Evolutionary conservation across 495 filamentous ascomycete species (phyloP).

Genomic region (Penicillium macrosclerotiorum): DNA sequence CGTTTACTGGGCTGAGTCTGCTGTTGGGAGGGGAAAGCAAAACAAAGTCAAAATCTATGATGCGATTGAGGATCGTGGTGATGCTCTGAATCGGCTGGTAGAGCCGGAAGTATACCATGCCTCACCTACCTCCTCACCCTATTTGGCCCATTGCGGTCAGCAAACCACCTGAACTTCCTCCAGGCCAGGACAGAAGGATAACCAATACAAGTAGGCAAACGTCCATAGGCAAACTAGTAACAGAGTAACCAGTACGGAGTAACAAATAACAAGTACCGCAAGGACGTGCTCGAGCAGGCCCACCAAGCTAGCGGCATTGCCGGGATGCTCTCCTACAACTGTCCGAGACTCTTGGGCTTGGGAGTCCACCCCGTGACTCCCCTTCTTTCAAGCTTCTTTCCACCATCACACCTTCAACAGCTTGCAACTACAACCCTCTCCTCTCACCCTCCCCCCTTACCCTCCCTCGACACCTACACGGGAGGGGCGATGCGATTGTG

Average conservation of each 20-base stretch:
- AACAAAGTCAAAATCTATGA: too few relatives aligned
- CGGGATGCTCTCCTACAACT: conserved; percentile 1
- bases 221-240: too few relatives aligned
- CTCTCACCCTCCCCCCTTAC: not conserved
- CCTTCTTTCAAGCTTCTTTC: conserved; percentile 9
- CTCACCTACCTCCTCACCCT: too few relatives aligned
- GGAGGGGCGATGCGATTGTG: conserved; percentile 15
- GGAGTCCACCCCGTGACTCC: conserved; percentile 16
- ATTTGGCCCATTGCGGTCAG: too few relatives aligned
- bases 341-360: not conserved
- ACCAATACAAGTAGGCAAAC: too few relatives aligned
- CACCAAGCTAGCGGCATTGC: conserved; percentile 19
- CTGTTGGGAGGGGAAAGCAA: too few relatives aligned
- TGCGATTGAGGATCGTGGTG: too few relatives aligned
- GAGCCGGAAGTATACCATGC: too few relatives aligned
- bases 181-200: too few relatives aligned
- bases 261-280: too few relatives aligned
- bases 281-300: conserved; percentile 13
- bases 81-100: too few relatives aligned
- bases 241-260: not conserved
- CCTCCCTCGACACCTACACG: not conserved
- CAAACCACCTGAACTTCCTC: too few relatives aligned
- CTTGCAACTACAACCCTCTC: not conserved
- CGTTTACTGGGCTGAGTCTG: conserved; percentile 14
- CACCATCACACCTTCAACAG: conserved; percentile 1